Evolutionary conservation across 176 grass and related monocot species (phyloP), one percentile per base, ranked within the genome.

Genomic region (Triticum timopheevii): DNA sequence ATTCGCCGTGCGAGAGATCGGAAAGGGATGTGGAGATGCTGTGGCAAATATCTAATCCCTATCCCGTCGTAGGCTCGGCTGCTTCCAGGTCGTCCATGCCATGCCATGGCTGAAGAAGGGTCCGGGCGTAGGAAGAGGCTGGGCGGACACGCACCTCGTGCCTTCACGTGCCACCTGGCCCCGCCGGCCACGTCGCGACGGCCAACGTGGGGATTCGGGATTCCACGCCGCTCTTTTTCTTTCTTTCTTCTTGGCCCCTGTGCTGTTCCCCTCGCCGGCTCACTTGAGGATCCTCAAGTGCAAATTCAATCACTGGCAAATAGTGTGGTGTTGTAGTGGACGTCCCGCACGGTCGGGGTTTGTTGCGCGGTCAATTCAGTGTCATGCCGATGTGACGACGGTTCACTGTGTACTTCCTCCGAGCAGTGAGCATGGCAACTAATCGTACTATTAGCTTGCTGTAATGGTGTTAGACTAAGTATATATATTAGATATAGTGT

Each of bases 81-180:
- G n/a, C 38, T 42, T 42, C 69, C 28, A 67, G 25, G 12, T 44
- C 24, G 78, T 22, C 50, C 78, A 24, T 64, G 28, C 65, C 65
- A 42, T 42, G 40, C 40, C 65, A 42, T 42, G 40, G 10, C 31
- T 1, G 45, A 9, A 1, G 16, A 78, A 4, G 45, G 45, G 65
- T 7, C 76, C 65, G 24, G 71, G 34, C 22, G 15, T 5, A 7
- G 30, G 65, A 74, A 85, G 88, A 40, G 77, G 61, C 84, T 49
- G 80, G 73, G 79, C 86, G 87, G 89, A 93, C 89, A 92, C 59
- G 82, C 67, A 84, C 94, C 87, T 81, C 87, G 69, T 69, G 78
- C 89, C 85, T 92, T 87, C 94, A 96, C 94, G 94, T 96, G 94
- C 67, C 82, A 88, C n/a, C 42, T 82, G 87, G 74, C 67, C 78